phyloP scores from a whole-genome alignment of 2,329 filamentous ascomycete genomes.

The Aspergillus ibericus region DNA sequence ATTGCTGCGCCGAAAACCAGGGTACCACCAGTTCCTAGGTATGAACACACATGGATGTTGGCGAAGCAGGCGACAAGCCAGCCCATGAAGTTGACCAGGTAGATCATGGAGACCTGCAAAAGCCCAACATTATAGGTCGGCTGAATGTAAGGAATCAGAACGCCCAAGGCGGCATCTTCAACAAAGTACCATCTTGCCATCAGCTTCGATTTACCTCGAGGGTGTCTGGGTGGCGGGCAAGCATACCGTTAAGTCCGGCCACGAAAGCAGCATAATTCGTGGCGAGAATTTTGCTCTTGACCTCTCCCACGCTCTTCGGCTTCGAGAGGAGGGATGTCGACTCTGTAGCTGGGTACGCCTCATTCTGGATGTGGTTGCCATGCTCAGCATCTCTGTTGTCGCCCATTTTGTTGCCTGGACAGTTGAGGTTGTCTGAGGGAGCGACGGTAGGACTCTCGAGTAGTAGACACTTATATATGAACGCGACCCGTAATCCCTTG shows the following conservation, averaged over 20 bases:
- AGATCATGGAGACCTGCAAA: constrained; percentile 24
- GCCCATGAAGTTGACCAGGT: constrained; percentile 24
- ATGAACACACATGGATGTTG: constrained; percentile 27
- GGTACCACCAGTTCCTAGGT: constrained; percentile 24
- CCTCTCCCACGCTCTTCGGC: constrained; percentile 19
- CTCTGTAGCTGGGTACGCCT: not conserved
- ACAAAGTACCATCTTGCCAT: not conserved
- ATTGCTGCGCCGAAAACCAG: constrained; percentile 20
- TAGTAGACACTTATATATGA: not conserved
- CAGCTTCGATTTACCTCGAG: not conserved
- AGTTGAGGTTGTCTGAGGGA: not conserved
- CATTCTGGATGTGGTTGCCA: not conserved
- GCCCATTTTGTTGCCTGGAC: not conserved
- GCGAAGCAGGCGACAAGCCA: constrained; percentile 23
- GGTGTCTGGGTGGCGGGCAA: not conserved
- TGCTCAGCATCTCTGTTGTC: constrained; percentile 6
- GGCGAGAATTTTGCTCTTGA: constrained; percentile 20
- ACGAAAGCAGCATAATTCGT: constrained; percentile 22
- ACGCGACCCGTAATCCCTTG: not conserved
- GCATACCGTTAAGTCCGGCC: constrained; percentile 24
- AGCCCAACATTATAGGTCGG: constrained; percentile 23
- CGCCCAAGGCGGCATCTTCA: constrained; percentile 23
- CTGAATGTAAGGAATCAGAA: constrained; percentile 27
- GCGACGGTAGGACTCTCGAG: not conserved
- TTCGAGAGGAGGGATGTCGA: constrained; percentile 14